Evolutionary conservation across 2,329 filamentous ascomycete genomes (phyloP).

Genomic region (Hypoxylon sp.): DNA sequence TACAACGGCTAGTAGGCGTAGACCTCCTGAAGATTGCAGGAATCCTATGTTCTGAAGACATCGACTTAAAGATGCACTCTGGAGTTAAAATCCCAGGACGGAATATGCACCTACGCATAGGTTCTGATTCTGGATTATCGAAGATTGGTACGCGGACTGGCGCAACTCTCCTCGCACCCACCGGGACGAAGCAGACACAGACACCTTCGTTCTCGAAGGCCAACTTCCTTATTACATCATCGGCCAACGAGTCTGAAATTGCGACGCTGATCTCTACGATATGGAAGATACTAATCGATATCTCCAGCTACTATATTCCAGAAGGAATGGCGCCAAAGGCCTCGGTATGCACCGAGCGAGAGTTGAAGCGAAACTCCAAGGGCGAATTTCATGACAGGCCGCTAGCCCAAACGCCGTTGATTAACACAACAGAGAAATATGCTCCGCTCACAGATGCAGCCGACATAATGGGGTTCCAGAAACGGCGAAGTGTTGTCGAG

Average conservation of each 20-base stretch:
- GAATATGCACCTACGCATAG: conserved; percentile 45
- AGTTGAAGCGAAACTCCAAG: conserved; percentile 5
- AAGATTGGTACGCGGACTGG: conserved; percentile 29
- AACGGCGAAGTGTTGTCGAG: neutral
- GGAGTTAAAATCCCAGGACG: conserved; percentile 29
- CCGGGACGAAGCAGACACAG: conserved; percentile 34
- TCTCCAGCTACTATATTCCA: conserved; percentile 62
- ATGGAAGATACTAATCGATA: conserved; percentile 64
- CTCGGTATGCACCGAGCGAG: conserved; percentile 18
- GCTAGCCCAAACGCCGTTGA: conserved; percentile 42
- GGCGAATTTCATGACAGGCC: conserved; percentile 14
- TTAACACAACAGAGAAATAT: conserved; percentile 43
- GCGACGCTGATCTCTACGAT: conserved; percentile 68
- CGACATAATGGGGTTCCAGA: conserved; percentile 47
- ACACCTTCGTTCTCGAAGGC: conserved; percentile 63
- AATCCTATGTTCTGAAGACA: conserved; percentile 64
- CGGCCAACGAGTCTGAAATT: conserved; percentile 68
- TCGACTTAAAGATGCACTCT: conserved; percentile 50
- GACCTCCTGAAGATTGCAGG: conserved; percentile 72
- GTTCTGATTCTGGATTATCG: conserved; percentile 51
- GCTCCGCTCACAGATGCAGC: conserved; percentile 47
- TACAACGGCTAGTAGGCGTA: conserved; percentile 70
- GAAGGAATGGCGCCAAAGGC: conserved; percentile 51
- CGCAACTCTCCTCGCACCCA: conserved; percentile 37
- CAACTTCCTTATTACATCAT: conserved; percentile 70